A percentile compares a stretch with the other conserved stretches of the same genome.
Evolutionary conservation across 148 eudicot genomes (phyloP).

Genomic region (Spergularia marina): DNA sequence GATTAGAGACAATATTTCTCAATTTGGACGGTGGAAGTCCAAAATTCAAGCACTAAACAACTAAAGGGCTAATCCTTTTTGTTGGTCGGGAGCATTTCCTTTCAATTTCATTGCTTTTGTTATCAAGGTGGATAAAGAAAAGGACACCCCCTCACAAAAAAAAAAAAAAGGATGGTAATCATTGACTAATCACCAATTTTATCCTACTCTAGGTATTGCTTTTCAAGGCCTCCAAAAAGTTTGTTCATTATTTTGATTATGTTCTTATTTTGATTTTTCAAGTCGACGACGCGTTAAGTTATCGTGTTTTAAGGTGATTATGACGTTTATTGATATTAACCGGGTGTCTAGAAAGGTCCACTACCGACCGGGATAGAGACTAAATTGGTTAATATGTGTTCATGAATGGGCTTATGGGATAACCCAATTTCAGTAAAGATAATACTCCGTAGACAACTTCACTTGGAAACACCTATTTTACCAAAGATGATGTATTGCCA

Average conservation of each 20-base stretch:
- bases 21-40: conserved; percentile 15
- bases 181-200: neutral
- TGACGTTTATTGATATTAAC: too few relatives aligned
- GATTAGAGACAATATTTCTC: neutral
- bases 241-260: neutral
- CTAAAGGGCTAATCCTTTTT: conserved; percentile 4
- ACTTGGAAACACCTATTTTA: too few relatives aligned
- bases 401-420: too few relatives aligned
- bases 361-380: too few relatives aligned
- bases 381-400: too few relatives aligned
- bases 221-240: neutral
- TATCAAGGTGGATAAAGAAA: conserved; percentile 14
- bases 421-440: too few relatives aligned
- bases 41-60: conserved; percentile 7
- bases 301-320: neutral
- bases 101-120: conserved; percentile 10
- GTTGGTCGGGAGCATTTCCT: conserved; percentile 19
- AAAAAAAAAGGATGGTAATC: neutral
- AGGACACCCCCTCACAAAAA: neutral
- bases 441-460: too few relatives aligned
- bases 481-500: too few relatives aligned
- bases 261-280: neutral
- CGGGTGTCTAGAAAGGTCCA: too few relatives aligned
- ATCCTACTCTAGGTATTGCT: conserved; percentile 1
- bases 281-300: neutral